Conservation (phyloP, 225 moss, liverwort and hornwort genomes). For the Marchantia polymorpha region DNA sequence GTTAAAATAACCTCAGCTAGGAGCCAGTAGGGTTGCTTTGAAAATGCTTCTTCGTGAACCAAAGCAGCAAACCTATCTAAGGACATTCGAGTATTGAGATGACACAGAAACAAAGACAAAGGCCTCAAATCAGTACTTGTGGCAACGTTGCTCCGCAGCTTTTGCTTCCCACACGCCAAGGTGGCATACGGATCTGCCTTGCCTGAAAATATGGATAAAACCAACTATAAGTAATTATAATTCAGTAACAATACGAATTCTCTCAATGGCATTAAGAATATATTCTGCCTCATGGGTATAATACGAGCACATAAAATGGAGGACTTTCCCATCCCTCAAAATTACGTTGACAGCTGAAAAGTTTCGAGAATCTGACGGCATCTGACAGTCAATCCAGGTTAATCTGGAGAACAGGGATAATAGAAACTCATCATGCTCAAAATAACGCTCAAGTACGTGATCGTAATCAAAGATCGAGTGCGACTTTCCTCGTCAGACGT, state of each 20-base stretch:
- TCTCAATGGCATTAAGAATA: neutral
- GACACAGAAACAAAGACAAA: neutral
- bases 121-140: conserved; percentile 24
- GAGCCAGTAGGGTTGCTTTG: too few relatives aligned
- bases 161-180: conserved; percentile 39
- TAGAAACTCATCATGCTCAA: neutral
- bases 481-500: neutral
- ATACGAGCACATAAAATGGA: too few relatives aligned
- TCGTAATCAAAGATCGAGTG: neutral
- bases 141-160: conserved; percentile 46
- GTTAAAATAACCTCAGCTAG: too few relatives aligned
- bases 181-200: conserved; percentile 47
- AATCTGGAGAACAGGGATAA: too few relatives aligned
- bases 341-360: neutral
- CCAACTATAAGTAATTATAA: neutral
- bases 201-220: conserved; percentile 19
- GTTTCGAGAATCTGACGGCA: too few relatives aligned
- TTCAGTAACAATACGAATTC: neutral
- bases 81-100: neutral
- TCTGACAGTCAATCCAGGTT: neutral
- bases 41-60: too few relatives aligned
- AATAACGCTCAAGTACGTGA: neutral
- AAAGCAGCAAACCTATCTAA: neutral
- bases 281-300: neutral
- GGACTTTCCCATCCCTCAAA: too few relatives aligned